phyloP scores from a whole-genome alignment of 441 rosid species.

The Aleurites moluccanus region DNA sequence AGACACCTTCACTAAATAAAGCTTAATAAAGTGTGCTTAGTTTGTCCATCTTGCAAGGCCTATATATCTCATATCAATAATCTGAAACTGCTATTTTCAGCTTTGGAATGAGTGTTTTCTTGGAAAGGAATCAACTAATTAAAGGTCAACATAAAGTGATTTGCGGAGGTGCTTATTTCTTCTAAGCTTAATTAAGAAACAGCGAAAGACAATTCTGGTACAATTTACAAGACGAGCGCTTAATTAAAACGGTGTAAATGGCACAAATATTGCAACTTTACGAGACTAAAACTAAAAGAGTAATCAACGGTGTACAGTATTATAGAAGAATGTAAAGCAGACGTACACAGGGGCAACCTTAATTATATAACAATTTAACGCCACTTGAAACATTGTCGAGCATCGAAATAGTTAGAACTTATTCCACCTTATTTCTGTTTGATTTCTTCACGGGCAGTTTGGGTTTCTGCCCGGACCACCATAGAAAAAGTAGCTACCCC shows the following conservation, averaged over 20 bases:
- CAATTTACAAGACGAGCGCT: background rate
- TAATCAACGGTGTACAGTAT: background rate
- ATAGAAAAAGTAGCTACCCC: constrained; percentile 65
- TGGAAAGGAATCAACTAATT: background rate
- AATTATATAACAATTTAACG: background rate
- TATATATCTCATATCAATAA: no score
- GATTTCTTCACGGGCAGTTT: constrained; percentile 48
- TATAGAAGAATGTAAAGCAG: background rate
- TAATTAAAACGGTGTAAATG: background rate
- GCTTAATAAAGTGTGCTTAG: background rate
- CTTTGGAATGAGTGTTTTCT: background rate
- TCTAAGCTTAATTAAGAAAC: background rate
- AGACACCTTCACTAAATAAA: constrained; percentile 10
- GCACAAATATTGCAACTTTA: background rate
- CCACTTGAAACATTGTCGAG: background rate
- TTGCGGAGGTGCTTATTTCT: background rate
- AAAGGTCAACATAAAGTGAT: background rate
- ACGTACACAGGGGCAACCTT: background rate
- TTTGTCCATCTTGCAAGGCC: background rate
- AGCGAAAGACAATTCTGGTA: background rate
- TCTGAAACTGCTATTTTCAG: no score
- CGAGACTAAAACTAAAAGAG: background rate
- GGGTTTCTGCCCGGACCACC: constrained; percentile 83
- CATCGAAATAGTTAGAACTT: background rate
- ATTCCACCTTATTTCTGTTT: background rate